These are phyloP conservation scores for Myrica gale DNA, from an alignment of 306 rosid genomes.

Conservation along the genomic window DNA sequence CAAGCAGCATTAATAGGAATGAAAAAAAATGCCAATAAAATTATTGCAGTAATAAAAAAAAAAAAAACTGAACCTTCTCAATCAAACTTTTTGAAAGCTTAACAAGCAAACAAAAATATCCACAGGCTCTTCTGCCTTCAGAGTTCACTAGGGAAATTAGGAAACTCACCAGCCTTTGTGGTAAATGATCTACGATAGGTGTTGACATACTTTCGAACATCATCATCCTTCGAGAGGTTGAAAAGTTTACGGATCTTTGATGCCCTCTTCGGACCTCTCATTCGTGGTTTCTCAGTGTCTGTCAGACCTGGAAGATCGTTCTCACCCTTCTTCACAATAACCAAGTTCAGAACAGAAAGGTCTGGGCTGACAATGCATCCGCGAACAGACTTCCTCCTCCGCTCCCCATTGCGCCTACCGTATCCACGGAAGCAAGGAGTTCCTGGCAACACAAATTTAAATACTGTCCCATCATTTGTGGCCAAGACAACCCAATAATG, in stretches of 20 bases:
- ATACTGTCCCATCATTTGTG: background rate
- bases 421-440: slow-evolving; percentile 66
- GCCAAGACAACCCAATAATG: background rate
- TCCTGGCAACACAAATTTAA: slow-evolving; percentile 29
- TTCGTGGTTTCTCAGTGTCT: slow-evolving; percentile 60
- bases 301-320: slow-evolving; percentile 65
- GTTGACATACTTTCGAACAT: slow-evolving; percentile 61
- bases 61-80: background rate
- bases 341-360: slow-evolving; percentile 62
- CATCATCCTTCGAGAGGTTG: slow-evolving; percentile 61
- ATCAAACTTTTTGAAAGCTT: background rate
- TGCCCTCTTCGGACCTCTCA: slow-evolving; percentile 73
- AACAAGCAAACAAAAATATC: background rate
- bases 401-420: slow-evolving; percentile 63
- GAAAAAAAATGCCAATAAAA: background rate
- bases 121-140: background rate
- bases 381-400: slow-evolving; percentile 63
- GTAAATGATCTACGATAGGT: slow-evolving; percentile 59
- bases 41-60: background rate
- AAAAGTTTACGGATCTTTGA: slow-evolving; percentile 62
- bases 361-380: slow-evolving; percentile 66
- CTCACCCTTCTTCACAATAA: slow-evolving; percentile 62
- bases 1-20: background rate
- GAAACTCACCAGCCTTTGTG: slow-evolving; percentile 37
- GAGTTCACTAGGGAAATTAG: background rate